Base-by-base conservation (phyloP, 306 rosid species). In the Erythrophleum fordii region DNA sequence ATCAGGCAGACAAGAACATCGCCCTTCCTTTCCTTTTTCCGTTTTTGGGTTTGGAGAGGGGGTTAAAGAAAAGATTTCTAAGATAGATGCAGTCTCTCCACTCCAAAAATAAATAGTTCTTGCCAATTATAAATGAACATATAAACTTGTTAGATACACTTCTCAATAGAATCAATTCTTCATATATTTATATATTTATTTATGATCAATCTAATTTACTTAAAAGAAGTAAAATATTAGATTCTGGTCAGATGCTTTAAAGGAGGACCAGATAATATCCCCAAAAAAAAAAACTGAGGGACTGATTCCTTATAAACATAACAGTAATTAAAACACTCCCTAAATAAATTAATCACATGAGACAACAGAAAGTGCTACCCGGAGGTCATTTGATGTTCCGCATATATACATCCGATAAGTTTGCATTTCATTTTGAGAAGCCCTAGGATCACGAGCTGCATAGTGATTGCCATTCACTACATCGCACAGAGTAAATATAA, bases 361-460 rank as follows among this genome's bases (percentile, higher is more conserved):
- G 75, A 86, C 89, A 78, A 96, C 93, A 72, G 97, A 96, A 52
- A 96, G 97, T 37, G 98, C 93, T 29, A 93, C 93, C 11, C 97
- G 87, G 10, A 96, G 97, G 82, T 93, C 97, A 75, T 96, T 93
- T 53, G 97, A 89, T 23, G 98, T 96, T 84, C 97, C 98, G 75
- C 91, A 89, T 66, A 82, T 89, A 65, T 96, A 93, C 98, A 92
- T 96, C 71, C 98, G 85, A 73, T 96, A 89, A 44, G 94, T 96
- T 86, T 90, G 96, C 69, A 92, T 72, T 87, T 90, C 97, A 81
- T 77, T 88, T 69, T 81, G 87, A 82, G 84, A 84, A 83, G 85
- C 83, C 59, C 61, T 78, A 25, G 80, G 81, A 55, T 84, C 46
- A 25, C 28, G 86, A 58, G 87, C 89, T 16, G 98, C 99, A 73